Base-by-base conservation (phyloP, 1,284 basidiomycete species). In the Ceratobasidium papillatum region DNA sequence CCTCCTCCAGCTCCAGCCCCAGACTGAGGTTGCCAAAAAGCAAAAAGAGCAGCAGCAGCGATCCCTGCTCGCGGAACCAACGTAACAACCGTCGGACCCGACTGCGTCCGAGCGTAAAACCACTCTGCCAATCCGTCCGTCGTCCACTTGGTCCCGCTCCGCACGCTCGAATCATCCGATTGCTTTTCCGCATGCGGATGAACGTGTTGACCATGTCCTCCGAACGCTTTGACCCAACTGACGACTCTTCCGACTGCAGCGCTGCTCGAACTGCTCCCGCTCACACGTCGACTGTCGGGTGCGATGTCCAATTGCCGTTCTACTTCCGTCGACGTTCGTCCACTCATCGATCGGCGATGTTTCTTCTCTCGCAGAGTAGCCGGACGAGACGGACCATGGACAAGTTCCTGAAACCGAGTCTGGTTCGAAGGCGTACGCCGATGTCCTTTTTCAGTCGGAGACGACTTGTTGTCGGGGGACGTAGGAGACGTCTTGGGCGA, bases 41-140 rank as follows among this genome's bases (percentile, higher is more conserved):
- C 83, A 52, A 94, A 82, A 30, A 95, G 84, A 25, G 94, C 80
- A 0, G 91, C 89, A 9, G 94, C 81, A 43, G 85, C 86, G 56
- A 96, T 84, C 11, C 88, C 92, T 34, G 92, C 92, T 76, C 94
- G 87, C 34, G 94, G 94, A n/a, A 94, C 83, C 51, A 95, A 86
- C 27, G 93, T 85, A 8, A 88, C 85, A 43, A 94, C 87, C 0
- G 91, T 92, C 1, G 94, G 91, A 47, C 90, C 80, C 79, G 94
- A 93, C 83, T 95, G 94, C 0, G 92, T 87, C 77, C 93, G 90
- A 79, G 88, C 88, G 84, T 89, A 92, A 79, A 87, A 91, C 5
- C 90, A 90, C 82, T 95, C 94, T 8, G 94, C 91, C 63, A 82
- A 36, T 19, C 66, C 76, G 58, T 77, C 75, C 22, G 61, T 47